Conservation (phyloP, 2,329 filamentous ascomycete species). For the Penicillium sp. region DNA sequence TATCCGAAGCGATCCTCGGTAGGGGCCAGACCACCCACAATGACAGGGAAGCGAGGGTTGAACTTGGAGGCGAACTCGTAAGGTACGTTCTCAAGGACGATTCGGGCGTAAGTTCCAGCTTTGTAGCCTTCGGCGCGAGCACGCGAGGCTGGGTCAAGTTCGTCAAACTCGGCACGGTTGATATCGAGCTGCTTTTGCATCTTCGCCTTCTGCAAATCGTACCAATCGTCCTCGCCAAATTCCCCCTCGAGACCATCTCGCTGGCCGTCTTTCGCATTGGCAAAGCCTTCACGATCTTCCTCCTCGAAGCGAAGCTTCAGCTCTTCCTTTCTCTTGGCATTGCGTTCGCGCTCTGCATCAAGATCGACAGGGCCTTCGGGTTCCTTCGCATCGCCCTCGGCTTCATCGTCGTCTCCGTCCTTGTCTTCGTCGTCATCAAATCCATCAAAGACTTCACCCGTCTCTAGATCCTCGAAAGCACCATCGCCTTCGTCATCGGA, state of each 20-base stretch:
- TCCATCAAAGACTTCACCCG: conserved; percentile 61
- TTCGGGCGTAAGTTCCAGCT: conserved; percentile 89
- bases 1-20: conserved; percentile 96
- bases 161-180: conserved; percentile 91
- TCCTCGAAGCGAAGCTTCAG: conserved; percentile 93
- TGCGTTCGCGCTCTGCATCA: conserved; percentile 87
- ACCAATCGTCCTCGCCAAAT: conserved; percentile 98
- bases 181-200: conserved; percentile 96
- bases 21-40: conserved; percentile 87
- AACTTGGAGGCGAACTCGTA: conserved; percentile 87
- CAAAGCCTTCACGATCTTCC: conserved; percentile 93
- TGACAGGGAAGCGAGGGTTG: conserved; percentile 77
- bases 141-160: conserved; percentile 81
- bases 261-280: conserved; percentile 79
- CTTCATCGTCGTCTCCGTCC: conserved; percentile 59
- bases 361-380: conserved; percentile 55
- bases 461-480: conserved; percentile 83
- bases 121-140: conserved; percentile 85
- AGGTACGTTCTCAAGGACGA: conserved; percentile 86
- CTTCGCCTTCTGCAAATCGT: conserved; percentile 91
- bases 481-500: conserved; percentile 73
- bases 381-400: conserved; percentile 43
- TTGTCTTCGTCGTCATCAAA: conserved; percentile 35
- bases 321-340: conserved; percentile 91
- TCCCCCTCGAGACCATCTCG: conserved; percentile 69